Evolutionary conservation across 352 stramenopile species (phyloP).

Genomic region (Blastocystis sp.): DNA sequence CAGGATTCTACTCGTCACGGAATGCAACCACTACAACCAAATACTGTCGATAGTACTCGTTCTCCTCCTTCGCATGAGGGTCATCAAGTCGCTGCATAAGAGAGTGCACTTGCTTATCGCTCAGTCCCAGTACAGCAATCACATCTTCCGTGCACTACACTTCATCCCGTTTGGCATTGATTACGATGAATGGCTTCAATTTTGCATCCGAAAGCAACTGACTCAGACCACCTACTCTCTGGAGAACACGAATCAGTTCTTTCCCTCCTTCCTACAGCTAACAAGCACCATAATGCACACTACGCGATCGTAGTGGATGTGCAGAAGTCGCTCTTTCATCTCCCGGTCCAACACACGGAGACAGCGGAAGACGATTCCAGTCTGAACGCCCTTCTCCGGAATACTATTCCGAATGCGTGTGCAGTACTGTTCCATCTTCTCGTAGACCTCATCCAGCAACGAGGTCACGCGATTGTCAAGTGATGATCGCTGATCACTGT

Average conservation of each 20-base stretch:
- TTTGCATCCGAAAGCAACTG: neutral
- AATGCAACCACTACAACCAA: neutral
- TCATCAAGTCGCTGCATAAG: constrained; percentile 53
- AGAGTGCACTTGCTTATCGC: constrained; percentile 1
- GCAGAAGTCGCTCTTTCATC: constrained; percentile 26
- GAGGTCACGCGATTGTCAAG: neutral
- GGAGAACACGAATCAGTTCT: neutral
- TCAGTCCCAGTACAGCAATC: constrained; percentile 36
- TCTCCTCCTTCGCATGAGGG: neutral
- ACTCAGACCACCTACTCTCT: neutral
- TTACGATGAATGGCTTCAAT: neutral
- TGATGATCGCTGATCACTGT: neutral
- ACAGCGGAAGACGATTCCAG: constrained; percentile 22
- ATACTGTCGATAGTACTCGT: constrained; percentile 54
- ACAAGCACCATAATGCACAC: neutral
- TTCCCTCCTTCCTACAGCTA: neutral
- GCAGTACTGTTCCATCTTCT: neutral
- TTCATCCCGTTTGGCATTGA: neutral
- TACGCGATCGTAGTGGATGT: constrained; percentile 17
- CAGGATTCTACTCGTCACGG: constrained; percentile 46
- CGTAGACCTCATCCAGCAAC: neutral
- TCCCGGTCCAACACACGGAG: constrained; percentile 11
- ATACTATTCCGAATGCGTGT: neutral
- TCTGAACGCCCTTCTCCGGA: neutral
- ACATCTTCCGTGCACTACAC: constrained; percentile 1